Evolutionary conservation across 1,139 yeast species (phyloP), one percentile per base, ranked within the genome.

Genomic region (Kodamaea arcana): DNA sequence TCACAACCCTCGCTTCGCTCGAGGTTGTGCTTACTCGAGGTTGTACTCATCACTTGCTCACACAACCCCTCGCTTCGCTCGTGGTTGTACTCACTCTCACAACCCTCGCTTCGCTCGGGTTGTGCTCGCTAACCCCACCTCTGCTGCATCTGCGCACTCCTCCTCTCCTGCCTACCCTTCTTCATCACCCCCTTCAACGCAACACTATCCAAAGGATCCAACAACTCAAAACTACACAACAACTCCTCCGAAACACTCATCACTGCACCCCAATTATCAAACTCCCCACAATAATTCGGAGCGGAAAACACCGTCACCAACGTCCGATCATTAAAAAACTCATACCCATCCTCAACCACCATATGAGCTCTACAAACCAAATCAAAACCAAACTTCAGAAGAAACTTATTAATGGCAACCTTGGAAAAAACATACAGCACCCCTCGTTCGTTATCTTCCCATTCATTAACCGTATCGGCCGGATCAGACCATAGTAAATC

Each of bases 321-420:
- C 18, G 95, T 84, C 36, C 95, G 73, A 57, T 90, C 96, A 56
- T 90, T 90, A 65, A 92, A 92, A 57, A 92, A 92, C 63, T 92
- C 97, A 58, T 92, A 92, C 2, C 98, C 98, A 57, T 92, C 98
- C 56, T 92, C 97, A 17, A 92, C 97, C 45, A 92, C 97, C 97
- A 92, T 90, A 62, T 92, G 97, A 13, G 97, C 97, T 47, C 98
- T 76, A 58, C 96, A 92, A 28, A 92, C 96, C 46, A 92, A 72
- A 62, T 92, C 97, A 59, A 92, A 88, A 24, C 92, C 94, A 56
- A 90, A 92, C 50, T 85, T 81, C 42, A 81, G 74, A 37, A 92
- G 65, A 54, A 92, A 92, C 60, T 90, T 88, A 63, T 88, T 87
- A 46, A 92, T 88, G 21, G 97, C 96, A 29, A 86, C 87, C 60